phyloP scores from a whole-genome alignment of 306 rosid genomes.

The Prunus davidiana region DNA sequence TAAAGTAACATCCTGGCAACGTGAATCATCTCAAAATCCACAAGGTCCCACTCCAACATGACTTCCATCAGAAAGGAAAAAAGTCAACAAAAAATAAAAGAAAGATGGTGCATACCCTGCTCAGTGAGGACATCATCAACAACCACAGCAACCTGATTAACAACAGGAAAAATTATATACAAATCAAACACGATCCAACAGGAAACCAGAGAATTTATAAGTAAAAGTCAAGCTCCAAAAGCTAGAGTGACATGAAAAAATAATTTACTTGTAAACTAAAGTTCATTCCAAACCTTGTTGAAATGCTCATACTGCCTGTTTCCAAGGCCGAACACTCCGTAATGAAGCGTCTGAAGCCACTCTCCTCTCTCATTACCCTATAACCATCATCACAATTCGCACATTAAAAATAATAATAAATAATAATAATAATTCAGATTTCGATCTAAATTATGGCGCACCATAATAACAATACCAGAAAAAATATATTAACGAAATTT shows the following conservation, averaged over 20 bases:
- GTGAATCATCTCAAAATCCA: neutral
- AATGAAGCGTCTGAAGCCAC: slow-evolving; percentile 74
- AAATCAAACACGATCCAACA: neutral
- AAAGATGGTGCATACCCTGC: slow-evolving; percentile 55
- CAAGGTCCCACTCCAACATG: neutral
- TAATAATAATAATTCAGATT: slow-evolving; percentile 13
- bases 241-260: neutral
- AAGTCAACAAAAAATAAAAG: neutral
- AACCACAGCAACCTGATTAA: slow-evolving; percentile 58
- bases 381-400: slow-evolving; percentile 12
- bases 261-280: neutral
- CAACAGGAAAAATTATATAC: slow-evolving; percentile 18
- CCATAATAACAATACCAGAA: neutral
- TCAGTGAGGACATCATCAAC: slow-evolving; percentile 62
- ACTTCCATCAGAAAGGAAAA: neutral
- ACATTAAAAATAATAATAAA: neutral
- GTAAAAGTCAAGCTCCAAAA: neutral
- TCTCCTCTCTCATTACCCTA: slow-evolving; percentile 82
- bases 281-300: slow-evolving; percentile 66
- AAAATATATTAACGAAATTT: neutral
- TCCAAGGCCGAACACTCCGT: slow-evolving; percentile 94
- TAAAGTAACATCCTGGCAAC: neutral
- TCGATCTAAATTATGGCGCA: neutral
- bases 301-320: slow-evolving; percentile 98
- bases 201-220: neutral